These are phyloP conservation scores for Penicillium vulpinum DNA, from an alignment of 2,329 filamentous ascomycete species.

Conservation along the genomic window DNA sequence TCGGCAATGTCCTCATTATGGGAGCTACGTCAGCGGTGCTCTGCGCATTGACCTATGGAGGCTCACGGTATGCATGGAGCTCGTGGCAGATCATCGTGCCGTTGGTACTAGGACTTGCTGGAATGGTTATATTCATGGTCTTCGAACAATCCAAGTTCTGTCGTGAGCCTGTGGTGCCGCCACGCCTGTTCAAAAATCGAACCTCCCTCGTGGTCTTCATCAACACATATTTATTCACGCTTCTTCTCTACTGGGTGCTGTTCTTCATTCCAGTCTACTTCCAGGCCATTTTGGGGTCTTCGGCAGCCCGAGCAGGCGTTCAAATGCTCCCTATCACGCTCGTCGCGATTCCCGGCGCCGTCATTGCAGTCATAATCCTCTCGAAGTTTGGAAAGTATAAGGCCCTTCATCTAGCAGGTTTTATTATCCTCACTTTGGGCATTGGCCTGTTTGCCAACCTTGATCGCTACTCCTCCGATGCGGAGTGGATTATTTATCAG, in stretches of 20 bases:
- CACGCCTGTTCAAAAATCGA: constrained; percentile 44
- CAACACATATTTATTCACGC: constrained; percentile 40
- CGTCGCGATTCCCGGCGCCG: constrained; percentile 19
- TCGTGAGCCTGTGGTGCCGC: constrained; percentile 40
- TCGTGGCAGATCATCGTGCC: background rate
- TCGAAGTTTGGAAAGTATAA: constrained; percentile 32
- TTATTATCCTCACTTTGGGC: constrained; percentile 42
- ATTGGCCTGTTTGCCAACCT: constrained; percentile 47
- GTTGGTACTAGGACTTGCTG: background rate
- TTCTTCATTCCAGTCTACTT: constrained; percentile 49
- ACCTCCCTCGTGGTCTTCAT: constrained; percentile 34
- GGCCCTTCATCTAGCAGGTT: constrained; percentile 39
- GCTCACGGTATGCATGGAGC: background rate
- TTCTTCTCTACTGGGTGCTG: constrained; percentile 38
- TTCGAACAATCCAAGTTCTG: constrained; percentile 22
- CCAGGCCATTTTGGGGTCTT: constrained; percentile 38
- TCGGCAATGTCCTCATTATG: background rate
- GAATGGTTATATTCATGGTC: background rate
- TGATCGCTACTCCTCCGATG: constrained; percentile 37
- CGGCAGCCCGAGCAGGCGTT: constrained; percentile 31
- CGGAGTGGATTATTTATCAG: constrained; percentile 39
- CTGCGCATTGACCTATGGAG: background rate
- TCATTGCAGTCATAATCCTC: constrained; percentile 22
- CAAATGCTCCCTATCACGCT: constrained; percentile 21
- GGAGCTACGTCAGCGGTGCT: background rate